phyloP scores from a whole-genome alignment of 352 stramenopile genomes.

The Peronospora destructor region DNA sequence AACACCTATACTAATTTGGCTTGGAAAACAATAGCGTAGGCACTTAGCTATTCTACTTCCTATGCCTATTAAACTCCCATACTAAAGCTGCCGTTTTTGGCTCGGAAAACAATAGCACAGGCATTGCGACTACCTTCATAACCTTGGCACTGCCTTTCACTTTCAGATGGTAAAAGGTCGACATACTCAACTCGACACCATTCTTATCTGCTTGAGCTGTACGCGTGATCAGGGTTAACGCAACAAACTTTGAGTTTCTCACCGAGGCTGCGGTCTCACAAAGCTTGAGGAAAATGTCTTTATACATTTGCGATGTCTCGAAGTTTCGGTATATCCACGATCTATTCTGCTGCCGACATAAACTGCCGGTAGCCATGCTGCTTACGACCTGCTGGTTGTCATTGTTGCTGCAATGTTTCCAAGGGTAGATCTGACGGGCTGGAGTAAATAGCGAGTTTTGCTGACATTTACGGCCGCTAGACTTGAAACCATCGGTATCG shows the following conservation, averaged over 20 bases:
- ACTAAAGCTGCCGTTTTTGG: no score
- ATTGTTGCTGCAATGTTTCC: conserved; percentile 15
- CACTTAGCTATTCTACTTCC: no score
- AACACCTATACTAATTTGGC: no score
- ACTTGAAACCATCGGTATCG: neutral
- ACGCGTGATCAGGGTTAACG: conserved; percentile 44
- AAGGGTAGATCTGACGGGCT: neutral
- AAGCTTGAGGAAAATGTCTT: conserved; percentile 50
- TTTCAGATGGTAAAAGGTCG: conserved; percentile 46
- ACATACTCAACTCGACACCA: conserved; percentile 14
- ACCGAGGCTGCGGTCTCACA: conserved; percentile 41
- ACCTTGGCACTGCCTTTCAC: conserved; percentile 39
- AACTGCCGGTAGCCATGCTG: neutral
- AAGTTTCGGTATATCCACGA: no score
- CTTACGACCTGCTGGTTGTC: conserved; percentile 30
- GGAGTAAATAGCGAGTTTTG: no score
- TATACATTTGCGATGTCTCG: conserved; percentile 33
- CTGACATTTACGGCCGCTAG: no score
- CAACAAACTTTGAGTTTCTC: conserved; percentile 34
- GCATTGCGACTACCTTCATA: conserved; percentile 45
- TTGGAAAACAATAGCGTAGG: conserved; percentile 64
- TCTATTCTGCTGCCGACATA: no score
- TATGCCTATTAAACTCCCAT: no score
- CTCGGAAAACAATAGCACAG: conserved; percentile 67
- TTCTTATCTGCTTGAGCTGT: conserved; percentile 7